Conservation (phyloP, 2,329 filamentous ascomycete genomes). For the Aspergillus hortae region DNA sequence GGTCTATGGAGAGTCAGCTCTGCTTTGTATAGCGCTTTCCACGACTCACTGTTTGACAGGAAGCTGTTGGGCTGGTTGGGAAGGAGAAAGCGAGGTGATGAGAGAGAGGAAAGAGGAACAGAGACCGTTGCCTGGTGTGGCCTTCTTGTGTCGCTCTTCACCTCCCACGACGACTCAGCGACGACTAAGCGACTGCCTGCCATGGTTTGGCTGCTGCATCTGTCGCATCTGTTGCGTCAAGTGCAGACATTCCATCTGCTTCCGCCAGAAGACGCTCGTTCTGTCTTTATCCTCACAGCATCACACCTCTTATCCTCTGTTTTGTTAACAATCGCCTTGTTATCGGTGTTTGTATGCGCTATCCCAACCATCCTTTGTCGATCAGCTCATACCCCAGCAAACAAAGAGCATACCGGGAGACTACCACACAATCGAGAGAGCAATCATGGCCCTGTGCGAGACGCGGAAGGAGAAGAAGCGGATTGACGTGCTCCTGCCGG, state of each 20-base stretch:
- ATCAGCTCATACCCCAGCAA: too few relatives aligned
- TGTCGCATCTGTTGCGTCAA: not conserved
- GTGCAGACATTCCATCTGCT: not conserved
- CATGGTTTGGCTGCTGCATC: not conserved
- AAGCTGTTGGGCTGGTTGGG: not conserved
- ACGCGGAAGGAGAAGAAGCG: too few relatives aligned
- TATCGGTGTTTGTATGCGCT: too few relatives aligned
- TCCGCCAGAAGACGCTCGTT: not conserved
- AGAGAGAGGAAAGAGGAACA: not conserved
- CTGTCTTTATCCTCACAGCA: too few relatives aligned
- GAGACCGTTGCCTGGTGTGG: not conserved
- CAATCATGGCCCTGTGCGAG: too few relatives aligned
- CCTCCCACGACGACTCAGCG: constrained; percentile 5
- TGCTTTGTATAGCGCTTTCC: not conserved
- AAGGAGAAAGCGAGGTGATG: not conserved
- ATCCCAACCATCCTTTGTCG: too few relatives aligned
- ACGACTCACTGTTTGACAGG: not conserved
- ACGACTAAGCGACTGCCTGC: constrained; percentile 2
- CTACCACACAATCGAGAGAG: too few relatives aligned
- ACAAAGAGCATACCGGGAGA: too few relatives aligned
- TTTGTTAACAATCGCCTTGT: too few relatives aligned
- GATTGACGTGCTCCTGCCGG: too few relatives aligned
- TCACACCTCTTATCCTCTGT: too few relatives aligned
- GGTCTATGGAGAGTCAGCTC: not conserved
- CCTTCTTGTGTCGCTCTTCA: not conserved